Conservation (phyloP, 805 yeast genomes). For the Yarrowia keelungensis region DNA sequence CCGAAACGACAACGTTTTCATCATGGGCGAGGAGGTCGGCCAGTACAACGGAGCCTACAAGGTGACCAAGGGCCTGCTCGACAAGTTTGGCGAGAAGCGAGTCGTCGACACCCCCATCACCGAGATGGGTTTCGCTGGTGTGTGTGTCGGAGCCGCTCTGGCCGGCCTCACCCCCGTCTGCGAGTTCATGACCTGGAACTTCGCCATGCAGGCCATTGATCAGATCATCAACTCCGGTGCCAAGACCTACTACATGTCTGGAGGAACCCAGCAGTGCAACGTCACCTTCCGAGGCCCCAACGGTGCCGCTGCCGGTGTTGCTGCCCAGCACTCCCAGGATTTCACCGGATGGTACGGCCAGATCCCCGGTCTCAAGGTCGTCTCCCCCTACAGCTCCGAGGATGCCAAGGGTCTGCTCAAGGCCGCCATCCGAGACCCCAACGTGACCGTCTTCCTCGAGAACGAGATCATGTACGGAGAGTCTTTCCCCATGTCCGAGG, state of each 20-base stretch:
- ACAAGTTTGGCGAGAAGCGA: constrained; percentile 93
- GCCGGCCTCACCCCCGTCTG: constrained; percentile 95
- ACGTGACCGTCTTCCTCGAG: constrained; percentile 94
- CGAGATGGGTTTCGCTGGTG: constrained; percentile 98
- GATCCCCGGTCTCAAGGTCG: constrained; percentile 96
- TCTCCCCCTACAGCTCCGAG: constrained; percentile 94
- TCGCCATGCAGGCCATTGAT: constrained; percentile 99
- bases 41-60: constrained; percentile 99
- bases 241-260: constrained; percentile 98
- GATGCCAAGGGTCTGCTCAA: constrained; percentile 95
- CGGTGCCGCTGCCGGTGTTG: constrained; percentile 99
- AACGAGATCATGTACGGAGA: constrained; percentile 96
- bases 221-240: constrained; percentile 99
- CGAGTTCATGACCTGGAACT: constrained; percentile 99
- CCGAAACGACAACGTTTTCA: constrained; percentile 89
- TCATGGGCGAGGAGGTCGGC: constrained; percentile 99
- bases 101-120: constrained; percentile 97
- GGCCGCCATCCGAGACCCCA: constrained; percentile 98
- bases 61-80: constrained; percentile 92
- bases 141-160: constrained; percentile 94
- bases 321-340: constrained; percentile 99
- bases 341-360: constrained; percentile 98
- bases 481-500: constrained; percentile 86
- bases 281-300: constrained; percentile 99
- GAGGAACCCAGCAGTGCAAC: constrained; percentile 97